Evolutionary conservation across 73 alveolate genomes (phyloP).

Genomic region (Blepharisma stoltei): DNA sequence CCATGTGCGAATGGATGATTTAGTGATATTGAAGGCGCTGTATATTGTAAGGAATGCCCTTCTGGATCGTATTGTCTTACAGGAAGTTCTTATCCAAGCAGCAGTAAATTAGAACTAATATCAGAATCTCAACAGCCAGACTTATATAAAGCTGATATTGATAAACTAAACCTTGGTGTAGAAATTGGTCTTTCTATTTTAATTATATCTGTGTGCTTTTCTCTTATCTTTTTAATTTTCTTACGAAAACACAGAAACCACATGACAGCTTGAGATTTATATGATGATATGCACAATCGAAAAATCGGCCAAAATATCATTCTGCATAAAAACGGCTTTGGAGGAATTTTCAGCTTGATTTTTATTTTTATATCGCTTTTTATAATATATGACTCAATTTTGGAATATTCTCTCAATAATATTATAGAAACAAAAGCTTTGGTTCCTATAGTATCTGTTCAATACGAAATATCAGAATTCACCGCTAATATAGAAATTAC

Average conservation of each 20-base stretch:
- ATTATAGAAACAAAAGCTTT: conserved; percentile 29
- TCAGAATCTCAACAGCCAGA: conserved; percentile 7
- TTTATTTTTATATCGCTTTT: not conserved
- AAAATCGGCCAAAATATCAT: not conserved
- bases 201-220: conserved; percentile 4
- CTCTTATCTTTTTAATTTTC: not conserved
- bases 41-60: conserved; percentile 1
- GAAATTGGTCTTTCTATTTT: not conserved
- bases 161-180: not conserved
- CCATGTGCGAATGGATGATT: conserved; percentile 22
- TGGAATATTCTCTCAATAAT: not conserved
- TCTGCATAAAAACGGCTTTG: conserved; percentile 5
- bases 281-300: not conserved
- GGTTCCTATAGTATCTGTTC: not conserved
- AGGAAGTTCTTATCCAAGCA: conserved; percentile 6
- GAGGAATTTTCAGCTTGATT: conserved; percentile 9
- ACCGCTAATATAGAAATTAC: not conserved
- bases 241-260: not conserved
- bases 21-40: conserved; percentile 11
- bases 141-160: not conserved
- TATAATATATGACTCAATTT: not conserved
- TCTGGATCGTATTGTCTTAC: conserved; percentile 2
- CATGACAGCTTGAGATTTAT: conserved; percentile 19
- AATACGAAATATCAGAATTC: not conserved
- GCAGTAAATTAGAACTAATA: no score